Conservation (phyloP, 2,329 filamentous ascomycete genomes). For the Trichophyton mentagrophytes region DNA sequence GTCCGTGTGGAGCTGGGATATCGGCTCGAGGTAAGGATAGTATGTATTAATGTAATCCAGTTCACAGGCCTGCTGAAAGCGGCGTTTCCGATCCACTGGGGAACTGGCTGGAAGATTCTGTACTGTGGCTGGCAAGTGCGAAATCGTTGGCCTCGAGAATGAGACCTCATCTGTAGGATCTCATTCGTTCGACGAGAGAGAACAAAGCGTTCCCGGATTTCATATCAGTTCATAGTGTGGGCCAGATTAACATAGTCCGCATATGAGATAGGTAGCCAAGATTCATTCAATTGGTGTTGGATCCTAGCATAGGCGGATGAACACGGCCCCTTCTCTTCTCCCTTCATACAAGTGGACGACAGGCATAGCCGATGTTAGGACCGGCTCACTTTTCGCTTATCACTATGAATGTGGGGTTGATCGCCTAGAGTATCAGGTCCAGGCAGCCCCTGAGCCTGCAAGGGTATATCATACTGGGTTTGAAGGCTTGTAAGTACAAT, state of each 20-base stretch:
- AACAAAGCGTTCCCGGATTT: neutral
- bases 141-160: neutral
- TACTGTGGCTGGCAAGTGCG: neutral
- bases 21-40: neutral
- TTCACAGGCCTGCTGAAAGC: neutral
- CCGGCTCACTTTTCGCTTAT: neutral
- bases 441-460: neutral
- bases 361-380: neutral
- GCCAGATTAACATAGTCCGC: neutral
- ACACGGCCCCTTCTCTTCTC: neutral
- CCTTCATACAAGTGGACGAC: neutral
- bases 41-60: neutral
- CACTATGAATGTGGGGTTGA: neutral
- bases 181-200: neutral
- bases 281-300: neutral
- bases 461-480: neutral
- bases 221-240: neutral
- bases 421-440: neutral
- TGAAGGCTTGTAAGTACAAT: neutral
- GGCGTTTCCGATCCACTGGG: neutral
- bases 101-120: neutral
- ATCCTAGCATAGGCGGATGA: neutral
- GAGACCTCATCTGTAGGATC: neutral
- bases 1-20: neutral
- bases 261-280: neutral